phyloP scores from a whole-genome alignment of 2,329 filamentous ascomycete genomes.

The Ceratocystis smalleyi region DNA sequence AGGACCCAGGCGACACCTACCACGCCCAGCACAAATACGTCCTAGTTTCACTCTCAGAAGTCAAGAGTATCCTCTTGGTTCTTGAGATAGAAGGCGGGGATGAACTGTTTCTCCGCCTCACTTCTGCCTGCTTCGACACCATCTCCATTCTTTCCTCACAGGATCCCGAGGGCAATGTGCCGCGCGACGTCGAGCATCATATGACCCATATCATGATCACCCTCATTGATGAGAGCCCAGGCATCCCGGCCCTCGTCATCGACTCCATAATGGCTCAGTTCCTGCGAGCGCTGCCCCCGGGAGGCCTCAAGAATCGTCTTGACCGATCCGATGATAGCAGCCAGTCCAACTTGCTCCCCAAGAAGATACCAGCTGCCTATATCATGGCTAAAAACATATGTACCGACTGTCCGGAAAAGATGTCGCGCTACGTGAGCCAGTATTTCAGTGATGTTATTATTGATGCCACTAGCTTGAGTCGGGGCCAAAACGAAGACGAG shows the following conservation, averaged over 20 bases:
- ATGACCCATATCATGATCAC: conserved; percentile 75
- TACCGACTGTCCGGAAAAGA: conserved; percentile 76
- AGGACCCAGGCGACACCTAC: conserved; percentile 76
- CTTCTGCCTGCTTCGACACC: conserved; percentile 82
- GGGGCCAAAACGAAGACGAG: conserved; percentile 46
- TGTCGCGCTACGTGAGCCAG: conserved; percentile 84
- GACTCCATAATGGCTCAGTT: conserved; percentile 95
- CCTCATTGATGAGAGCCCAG: conserved; percentile 70
- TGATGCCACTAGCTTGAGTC: conserved; percentile 54
- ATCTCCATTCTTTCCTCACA: conserved; percentile 64
- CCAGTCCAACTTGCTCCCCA: conserved; percentile 70
- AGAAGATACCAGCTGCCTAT: conserved; percentile 82
- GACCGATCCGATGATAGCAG: conserved; percentile 48
- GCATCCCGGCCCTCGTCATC: conserved; percentile 65
- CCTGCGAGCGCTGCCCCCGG: conserved; percentile 64
- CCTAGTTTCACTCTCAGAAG: conserved; percentile 71
- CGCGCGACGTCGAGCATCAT: conserved; percentile 85
- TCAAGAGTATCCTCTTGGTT: conserved; percentile 87
- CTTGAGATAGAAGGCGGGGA: conserved; percentile 76
- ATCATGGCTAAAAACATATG: conserved; percentile 94
- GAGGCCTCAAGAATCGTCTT: conserved; percentile 41
- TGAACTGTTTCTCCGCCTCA: conserved; percentile 62
- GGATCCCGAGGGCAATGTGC: conserved; percentile 62
- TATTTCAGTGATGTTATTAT: conserved; percentile 97
- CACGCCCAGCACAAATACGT: conserved; percentile 88